These are phyloP conservation scores for Kodamaea fukazawae DNA, from an alignment of 805 yeast genomes.

Conservation along the genomic window DNA sequence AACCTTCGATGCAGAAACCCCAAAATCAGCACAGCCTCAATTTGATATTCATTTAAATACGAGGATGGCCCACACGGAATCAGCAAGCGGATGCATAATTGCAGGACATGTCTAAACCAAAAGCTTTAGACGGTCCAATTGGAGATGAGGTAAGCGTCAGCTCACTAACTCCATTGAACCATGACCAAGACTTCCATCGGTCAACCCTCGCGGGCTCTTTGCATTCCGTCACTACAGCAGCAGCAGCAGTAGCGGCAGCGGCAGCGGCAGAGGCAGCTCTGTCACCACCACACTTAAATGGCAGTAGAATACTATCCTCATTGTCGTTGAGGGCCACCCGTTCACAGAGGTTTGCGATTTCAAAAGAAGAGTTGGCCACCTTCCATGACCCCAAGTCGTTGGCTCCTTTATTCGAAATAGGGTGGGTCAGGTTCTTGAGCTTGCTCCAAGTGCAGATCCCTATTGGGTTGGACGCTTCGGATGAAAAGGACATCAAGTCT, in stretches of 20 bases:
- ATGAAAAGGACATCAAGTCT: slow-evolving; percentile 25
- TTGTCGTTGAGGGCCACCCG: not conserved
- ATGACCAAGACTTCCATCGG: not conserved
- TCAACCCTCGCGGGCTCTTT: no score
- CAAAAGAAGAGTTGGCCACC: slow-evolving; percentile 35
- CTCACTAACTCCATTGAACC: slow-evolving; percentile 13
- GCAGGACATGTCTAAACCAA: no score
- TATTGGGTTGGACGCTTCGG: slow-evolving; percentile 41
- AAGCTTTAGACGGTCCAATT: no score
- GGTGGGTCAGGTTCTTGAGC: slow-evolving; percentile 39
- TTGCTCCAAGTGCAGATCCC: slow-evolving; percentile 35
- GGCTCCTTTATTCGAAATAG: slow-evolving; percentile 36
- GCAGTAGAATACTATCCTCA: not conserved
- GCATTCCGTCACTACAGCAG: not conserved
- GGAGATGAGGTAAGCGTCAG: slow-evolving; percentile 9
- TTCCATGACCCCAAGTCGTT: slow-evolving; percentile 67
- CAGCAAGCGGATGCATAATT: no score
- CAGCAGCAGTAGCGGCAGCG: not conserved
- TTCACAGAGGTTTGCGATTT: slow-evolving; percentile 10
- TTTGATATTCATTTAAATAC: not conserved
- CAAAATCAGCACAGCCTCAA: slow-evolving; percentile 5
- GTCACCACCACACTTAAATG: not conserved
- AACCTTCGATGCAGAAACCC: no score
- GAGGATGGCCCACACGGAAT: no score
- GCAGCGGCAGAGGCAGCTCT: no score